phyloP scores from a whole-genome alignment of 768 basidiomycete species.

The Tylopilus plumbeoviolaceoides region DNA sequence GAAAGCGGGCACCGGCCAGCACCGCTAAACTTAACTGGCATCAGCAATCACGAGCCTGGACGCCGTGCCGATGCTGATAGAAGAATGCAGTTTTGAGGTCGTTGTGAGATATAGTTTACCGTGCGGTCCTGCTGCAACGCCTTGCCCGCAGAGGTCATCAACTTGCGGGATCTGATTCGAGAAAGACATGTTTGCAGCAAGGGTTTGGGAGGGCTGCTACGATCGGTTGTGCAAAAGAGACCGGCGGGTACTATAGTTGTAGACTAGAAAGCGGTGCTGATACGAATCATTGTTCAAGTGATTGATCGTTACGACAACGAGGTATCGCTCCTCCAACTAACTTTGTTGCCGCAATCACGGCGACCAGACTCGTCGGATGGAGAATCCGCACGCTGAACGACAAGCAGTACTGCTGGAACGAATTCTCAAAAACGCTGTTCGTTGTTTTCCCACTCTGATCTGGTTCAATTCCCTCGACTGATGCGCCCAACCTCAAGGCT shows the following conservation, averaged over 20 bases:
- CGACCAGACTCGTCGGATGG: constrained; percentile 67
- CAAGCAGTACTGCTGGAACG: constrained; percentile 89
- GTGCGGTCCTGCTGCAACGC: constrained; percentile 13
- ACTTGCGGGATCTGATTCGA: background rate
- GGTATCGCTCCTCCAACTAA: background rate
- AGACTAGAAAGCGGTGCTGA: background rate
- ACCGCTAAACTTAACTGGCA: constrained; percentile 16
- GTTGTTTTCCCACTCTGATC: constrained; percentile 21
- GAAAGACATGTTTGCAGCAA: background rate
- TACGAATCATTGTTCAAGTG: too few relatives aligned
- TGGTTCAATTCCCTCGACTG: background rate
- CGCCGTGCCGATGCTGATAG: background rate
- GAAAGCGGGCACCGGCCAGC: constrained; percentile 17
- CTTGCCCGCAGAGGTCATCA: constrained; percentile 6
- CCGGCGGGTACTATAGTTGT: too few relatives aligned
- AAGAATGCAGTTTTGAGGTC: background rate
- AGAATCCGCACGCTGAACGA: constrained; percentile 92
- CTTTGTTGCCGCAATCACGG: constrained; percentile 2
- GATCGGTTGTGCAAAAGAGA: background rate
- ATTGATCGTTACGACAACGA: constrained; percentile 1
- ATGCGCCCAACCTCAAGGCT: constrained; percentile 50
- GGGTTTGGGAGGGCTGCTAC: constrained; percentile 19
- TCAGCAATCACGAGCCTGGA: constrained; percentile 9
- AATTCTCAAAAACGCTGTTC: constrained; percentile 84
- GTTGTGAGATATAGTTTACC: background rate